phyloP scores from a whole-genome alignment of 306 rosid species.

The Prunus fruticosa region DNA sequence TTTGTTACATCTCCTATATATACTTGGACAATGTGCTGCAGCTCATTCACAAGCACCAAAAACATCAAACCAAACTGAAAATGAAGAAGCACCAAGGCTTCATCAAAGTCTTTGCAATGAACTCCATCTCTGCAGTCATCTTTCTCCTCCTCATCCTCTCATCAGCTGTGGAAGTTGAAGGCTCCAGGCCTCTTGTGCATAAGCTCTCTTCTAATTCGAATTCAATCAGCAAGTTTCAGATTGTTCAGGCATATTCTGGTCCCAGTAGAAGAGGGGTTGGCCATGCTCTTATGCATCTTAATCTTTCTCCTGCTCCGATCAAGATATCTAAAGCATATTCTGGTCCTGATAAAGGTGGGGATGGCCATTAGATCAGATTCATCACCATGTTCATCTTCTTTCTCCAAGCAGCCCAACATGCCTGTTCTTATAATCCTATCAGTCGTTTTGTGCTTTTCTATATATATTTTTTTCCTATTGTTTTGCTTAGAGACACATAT shows the following conservation, averaged over 20 bases:
- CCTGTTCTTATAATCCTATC: not conserved
- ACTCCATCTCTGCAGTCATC: slow-evolving; percentile 1
- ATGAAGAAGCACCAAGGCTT: slow-evolving; percentile 20
- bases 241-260: slow-evolving; percentile 54
- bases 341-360: slow-evolving; percentile 12
- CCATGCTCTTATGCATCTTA: slow-evolving; percentile 14
- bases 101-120: not conserved
- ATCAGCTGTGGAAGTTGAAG: slow-evolving; percentile 29
- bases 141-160: slow-evolving; percentile 28
- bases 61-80: not conserved
- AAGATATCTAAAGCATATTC: slow-evolving; percentile 18
- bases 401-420: not conserved
- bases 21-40: not conserved
- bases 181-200: slow-evolving; percentile 33
- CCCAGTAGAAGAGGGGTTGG: slow-evolving; percentile 49
- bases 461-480: not conserved
- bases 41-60: not conserved
- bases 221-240: slow-evolving; percentile 12
- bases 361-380: slow-evolving; percentile 5
- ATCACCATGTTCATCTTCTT: not conserved
- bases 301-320: not conserved
- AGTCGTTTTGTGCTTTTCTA: not conserved
- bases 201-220: slow-evolving; percentile 1
- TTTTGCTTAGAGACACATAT: not conserved
- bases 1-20: not conserved